phyloP scores from a whole-genome alignment of 169 alveolate species.

The Eimeria sp. region DNA sequence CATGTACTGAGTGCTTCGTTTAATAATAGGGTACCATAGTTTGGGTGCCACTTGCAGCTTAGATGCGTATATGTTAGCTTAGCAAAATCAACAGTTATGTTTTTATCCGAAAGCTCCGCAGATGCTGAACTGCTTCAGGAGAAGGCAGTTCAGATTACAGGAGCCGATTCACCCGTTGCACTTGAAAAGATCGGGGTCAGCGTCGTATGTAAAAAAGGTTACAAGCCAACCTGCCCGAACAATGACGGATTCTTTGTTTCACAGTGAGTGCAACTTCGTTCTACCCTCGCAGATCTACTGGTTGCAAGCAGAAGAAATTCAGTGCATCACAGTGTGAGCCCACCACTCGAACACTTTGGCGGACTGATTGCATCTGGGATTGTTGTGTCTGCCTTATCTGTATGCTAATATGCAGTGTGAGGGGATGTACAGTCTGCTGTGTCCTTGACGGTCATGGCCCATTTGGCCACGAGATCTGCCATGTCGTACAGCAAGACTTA shows the following conservation, averaged over 20 bases:
- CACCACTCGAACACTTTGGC: background rate
- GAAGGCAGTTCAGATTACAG: conserved; percentile 40
- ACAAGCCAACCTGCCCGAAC: conserved; percentile 56
- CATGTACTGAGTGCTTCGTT: background rate
- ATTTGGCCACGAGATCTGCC: conserved; percentile 92
- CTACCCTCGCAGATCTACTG: background rate
- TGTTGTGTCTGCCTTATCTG: background rate
- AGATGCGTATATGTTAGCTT: background rate
- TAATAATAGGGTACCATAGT: background rate
- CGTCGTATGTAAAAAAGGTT: conserved; percentile 59
- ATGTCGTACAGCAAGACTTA: conserved; percentile 89
- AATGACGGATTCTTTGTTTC: conserved; percentile 64
- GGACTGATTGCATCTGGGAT: background rate
- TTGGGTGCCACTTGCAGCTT: background rate
- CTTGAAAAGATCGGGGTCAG: conserved; percentile 36
- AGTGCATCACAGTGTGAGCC: background rate
- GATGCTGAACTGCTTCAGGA: conserved; percentile 37
- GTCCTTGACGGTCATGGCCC: conserved; percentile 95
- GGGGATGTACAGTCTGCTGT: conserved; percentile 65
- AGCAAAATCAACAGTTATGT: background rate
- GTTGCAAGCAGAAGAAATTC: background rate
- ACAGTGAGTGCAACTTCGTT: conserved; percentile 22
- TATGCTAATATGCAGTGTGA: background rate
- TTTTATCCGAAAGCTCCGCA: background rate
- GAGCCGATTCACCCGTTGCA: conserved; percentile 18